Evolutionary conservation across 768 basidiomycete species (phyloP).

Genomic region (Suillus clintonianus): DNA sequence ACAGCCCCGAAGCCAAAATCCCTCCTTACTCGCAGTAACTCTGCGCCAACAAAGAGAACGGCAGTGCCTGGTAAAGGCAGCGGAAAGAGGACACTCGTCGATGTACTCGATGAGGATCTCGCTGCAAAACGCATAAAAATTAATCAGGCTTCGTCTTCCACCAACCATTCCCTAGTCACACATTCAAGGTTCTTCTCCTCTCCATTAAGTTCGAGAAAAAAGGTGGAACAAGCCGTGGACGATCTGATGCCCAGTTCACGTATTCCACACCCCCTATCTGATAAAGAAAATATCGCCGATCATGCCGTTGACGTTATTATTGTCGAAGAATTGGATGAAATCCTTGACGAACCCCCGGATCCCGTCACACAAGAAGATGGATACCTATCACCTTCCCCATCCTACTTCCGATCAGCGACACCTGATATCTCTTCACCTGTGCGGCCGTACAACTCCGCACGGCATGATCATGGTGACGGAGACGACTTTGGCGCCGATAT

Average conservation of each 20-base stretch:
- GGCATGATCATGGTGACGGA: conserved; percentile 7
- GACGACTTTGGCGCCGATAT: conserved; percentile 56
- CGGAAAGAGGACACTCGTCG: conserved; percentile 74
- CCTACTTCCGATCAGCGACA: conserved; percentile 49
- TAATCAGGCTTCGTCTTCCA: conserved; percentile 29
- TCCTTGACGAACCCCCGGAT: conserved; percentile 41
- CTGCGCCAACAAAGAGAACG: conserved; percentile 25
- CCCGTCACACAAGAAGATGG: conserved; percentile 76
- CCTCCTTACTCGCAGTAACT: conserved; percentile 27
- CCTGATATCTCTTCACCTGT: conserved; percentile 69
- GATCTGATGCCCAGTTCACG: conserved; percentile 33
- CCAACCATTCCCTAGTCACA: conserved; percentile 14
- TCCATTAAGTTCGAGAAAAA: conserved; percentile 3
- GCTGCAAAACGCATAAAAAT: conserved; percentile 50
- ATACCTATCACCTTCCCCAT: conserved; percentile 73
- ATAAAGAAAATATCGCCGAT: conserved; percentile 48
- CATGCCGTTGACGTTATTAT: conserved; percentile 40
- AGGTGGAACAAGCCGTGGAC: conserved; percentile 15
- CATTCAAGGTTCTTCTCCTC: conserved; percentile 43
- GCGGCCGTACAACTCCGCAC: conserved; percentile 25
- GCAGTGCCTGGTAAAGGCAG: conserved; percentile 55
- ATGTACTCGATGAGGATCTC: conserved; percentile 69
- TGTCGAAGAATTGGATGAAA: conserved; percentile 40
- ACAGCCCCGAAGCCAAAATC: conserved; percentile 27
- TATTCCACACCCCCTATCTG: conserved; percentile 15